Percentiles rank a stretch among this genome's conserved stretches.
These are phyloP conservation scores for Salix arbutifolia DNA, from an alignment of 345 rosid species.

Conservation along the genomic window DNA sequence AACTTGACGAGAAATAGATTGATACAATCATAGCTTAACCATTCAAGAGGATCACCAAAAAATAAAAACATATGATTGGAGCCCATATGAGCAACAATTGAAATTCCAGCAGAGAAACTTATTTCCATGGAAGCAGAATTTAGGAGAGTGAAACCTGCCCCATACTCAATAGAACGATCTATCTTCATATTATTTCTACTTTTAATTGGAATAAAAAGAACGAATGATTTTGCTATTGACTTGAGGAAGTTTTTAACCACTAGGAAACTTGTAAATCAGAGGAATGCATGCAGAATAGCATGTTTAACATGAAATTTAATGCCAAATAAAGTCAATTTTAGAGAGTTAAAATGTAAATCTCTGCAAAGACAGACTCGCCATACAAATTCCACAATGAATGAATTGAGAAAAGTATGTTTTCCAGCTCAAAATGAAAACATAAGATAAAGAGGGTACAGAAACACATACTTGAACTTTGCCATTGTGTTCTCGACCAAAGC, in stretches of 20 bases:
- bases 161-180: not conserved
- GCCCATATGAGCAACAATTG: too few relatives aligned
- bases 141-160: not conserved
- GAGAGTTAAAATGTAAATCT: not conserved
- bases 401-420: not conserved
- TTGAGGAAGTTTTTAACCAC: not conserved
- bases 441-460: not conserved
- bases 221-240: not conserved
- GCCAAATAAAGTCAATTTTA: not conserved
- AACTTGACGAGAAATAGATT: too few relatives aligned
- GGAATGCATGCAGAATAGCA: not conserved
- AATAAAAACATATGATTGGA: too few relatives aligned
- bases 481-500: conserved; percentile 99
- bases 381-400: not conserved
- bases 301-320: not conserved
- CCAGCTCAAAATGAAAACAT: not conserved
- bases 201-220: not conserved
- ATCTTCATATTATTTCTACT: not conserved
- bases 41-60: too few relatives aligned
- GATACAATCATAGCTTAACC: too few relatives aligned
- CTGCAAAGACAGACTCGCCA: not conserved
- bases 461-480: conserved; percentile 97
- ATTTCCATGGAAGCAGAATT: not conserved
- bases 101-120: too few relatives aligned
- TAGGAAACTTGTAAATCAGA: not conserved